These are phyloP conservation scores for Talaromyces sp. DNA, from an alignment of 2,329 filamentous ascomycete species.

Conservation along the genomic window DNA sequence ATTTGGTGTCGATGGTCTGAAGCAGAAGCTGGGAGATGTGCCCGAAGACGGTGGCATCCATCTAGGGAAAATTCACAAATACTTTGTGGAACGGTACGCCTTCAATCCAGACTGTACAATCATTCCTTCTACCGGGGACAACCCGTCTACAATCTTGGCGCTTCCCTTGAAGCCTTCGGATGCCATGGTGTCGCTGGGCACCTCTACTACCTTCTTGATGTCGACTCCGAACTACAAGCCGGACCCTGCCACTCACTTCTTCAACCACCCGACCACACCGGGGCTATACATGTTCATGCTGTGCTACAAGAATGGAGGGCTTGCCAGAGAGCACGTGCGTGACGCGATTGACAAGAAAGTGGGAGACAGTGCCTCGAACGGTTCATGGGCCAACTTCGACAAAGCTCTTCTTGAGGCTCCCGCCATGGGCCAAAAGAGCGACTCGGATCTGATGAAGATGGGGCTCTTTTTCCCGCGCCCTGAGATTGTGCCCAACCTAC, in stretches of 20 bases:
- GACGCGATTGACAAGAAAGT: slow-evolving; percentile 62
- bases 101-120: slow-evolving; percentile 71
- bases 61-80: slow-evolving; percentile 68
- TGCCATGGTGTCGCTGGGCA: slow-evolving; percentile 90
- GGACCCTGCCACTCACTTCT: slow-evolving; percentile 89
- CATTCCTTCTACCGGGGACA: slow-evolving; percentile 88
- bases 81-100: slow-evolving; percentile 73
- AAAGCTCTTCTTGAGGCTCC: slow-evolving; percentile 60
- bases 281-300: slow-evolving; percentile 99
- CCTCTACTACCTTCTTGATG: slow-evolving; percentile 96
- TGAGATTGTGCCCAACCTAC: slow-evolving; percentile 91
- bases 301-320: slow-evolving; percentile 96
- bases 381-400: slow-evolving; percentile 79
- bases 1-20: slow-evolving; percentile 59
- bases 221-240: slow-evolving; percentile 87
- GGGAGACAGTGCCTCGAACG: slow-evolving; percentile 36
- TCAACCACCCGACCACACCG: slow-evolving; percentile 89
- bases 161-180: slow-evolving; percentile 81
- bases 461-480: slow-evolving; percentile 93
- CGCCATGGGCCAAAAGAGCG: slow-evolving; percentile 57
- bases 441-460: slow-evolving; percentile 62
- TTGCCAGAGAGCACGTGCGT: slow-evolving; percentile 84
- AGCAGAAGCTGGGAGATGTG: slow-evolving; percentile 72
- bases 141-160: slow-evolving; percentile 89
- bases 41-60: slow-evolving; percentile 72